phyloP scores from a whole-genome alignment of 768 basidiomycete species.

The Clavulina sp. region DNA sequence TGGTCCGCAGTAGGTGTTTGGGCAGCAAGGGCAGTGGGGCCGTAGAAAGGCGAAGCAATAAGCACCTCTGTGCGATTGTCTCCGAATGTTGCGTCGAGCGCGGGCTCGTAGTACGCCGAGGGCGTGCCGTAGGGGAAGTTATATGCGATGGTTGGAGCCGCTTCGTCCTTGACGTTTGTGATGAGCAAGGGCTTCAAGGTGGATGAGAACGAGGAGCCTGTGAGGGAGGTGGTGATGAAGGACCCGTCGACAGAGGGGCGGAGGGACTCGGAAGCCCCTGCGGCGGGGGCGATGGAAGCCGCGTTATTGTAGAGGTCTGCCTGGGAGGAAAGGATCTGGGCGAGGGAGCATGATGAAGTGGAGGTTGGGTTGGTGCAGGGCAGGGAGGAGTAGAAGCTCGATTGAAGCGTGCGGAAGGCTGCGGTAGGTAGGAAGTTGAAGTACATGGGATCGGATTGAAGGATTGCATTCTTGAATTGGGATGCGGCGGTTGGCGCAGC shows the following conservation, averaged over 20 bases:
- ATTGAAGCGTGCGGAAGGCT: constrained; percentile 38
- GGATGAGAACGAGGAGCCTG: constrained; percentile 41
- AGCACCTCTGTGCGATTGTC: constrained; percentile 26
- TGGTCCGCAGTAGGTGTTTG: constrained; percentile 22
- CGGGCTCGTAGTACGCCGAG: constrained; percentile 21
- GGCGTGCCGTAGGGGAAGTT: constrained; percentile 25
- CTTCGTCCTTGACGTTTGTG: constrained; percentile 57
- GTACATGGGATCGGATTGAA: constrained; percentile 80
- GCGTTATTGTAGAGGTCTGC: constrained; percentile 28
- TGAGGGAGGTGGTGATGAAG: constrained; percentile 50
- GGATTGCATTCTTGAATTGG: constrained; percentile 58
- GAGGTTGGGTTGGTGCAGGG: constrained; percentile 25
- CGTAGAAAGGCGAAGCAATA: constrained; percentile 32
- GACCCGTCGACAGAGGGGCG: constrained; percentile 49
- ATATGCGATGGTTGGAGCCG: constrained; percentile 34
- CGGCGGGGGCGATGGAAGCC: constrained; percentile 29
- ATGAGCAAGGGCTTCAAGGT: constrained; percentile 49
- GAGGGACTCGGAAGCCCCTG: constrained; percentile 38
- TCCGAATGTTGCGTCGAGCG: constrained; percentile 32
- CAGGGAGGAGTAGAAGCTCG: constrained; percentile 31
- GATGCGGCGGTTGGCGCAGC: constrained; percentile 50
- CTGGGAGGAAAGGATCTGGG: constrained; percentile 37
- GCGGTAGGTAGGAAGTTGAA: constrained; percentile 46
- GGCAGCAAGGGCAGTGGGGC: constrained; percentile 12
- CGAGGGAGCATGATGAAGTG: constrained; percentile 37